Evolutionary conservation across 2,329 filamentous ascomycete genomes (phyloP).

Genomic region (Pseudomassariella vexata): DNA sequence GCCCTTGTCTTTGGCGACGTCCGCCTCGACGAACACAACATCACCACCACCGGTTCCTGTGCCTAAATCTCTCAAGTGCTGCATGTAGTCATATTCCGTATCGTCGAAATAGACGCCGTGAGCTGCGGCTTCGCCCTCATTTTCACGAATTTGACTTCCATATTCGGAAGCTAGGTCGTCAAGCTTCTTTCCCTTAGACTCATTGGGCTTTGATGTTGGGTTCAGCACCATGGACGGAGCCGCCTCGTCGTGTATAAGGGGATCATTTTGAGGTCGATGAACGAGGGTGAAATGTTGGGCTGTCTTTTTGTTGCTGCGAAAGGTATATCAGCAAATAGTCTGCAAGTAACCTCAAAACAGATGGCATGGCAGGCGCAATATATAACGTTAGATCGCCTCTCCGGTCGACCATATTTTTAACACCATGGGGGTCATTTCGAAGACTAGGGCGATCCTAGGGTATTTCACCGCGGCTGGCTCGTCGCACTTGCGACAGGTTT

Average conservation of each 20-base stretch:
- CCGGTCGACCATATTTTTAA: no score
- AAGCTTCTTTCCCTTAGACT: constrained; percentile 53
- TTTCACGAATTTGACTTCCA: constrained; percentile 65
- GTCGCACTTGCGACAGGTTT: no score
- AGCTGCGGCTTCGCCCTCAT: constrained; percentile 93
- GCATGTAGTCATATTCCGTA: constrained; percentile 97
- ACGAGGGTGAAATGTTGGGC: constrained; percentile 92
- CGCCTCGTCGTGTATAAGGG: constrained; percentile 85
- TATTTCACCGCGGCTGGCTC: no score
- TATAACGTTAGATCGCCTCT: no score
- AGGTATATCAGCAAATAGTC: constrained; percentile 8
- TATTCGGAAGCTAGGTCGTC: constrained; percentile 74
- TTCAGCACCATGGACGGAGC: constrained; percentile 90
- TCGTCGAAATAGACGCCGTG: constrained; percentile 95
- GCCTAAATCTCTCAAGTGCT: constrained; percentile 89
- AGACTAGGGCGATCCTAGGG: no score
- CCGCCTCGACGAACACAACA: constrained; percentile 77
- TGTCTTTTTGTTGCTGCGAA: constrained; percentile 76
- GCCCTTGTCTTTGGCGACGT: constrained; percentile 52
- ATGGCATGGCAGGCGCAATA: no score
- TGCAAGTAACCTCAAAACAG: no score
- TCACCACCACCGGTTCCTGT: constrained; percentile 59
- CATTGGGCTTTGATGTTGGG: constrained; percentile 44
- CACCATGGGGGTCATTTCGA: no score
- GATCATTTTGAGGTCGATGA: constrained; percentile 94